Evolutionary conservation across 805 yeast genomes (phyloP).

Genomic region (Candida lessepsii): DNA sequence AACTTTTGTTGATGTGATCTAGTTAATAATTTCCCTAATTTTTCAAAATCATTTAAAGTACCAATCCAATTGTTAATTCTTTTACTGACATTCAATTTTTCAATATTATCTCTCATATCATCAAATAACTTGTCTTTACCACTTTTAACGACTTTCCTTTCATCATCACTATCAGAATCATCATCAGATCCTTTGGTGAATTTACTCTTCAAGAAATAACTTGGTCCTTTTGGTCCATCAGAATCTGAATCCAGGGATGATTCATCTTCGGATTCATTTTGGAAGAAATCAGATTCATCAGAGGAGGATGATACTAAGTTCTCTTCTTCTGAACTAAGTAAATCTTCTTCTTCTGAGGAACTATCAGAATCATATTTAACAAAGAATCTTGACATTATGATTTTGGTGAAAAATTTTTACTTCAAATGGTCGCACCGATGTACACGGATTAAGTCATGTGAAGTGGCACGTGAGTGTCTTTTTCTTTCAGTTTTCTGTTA

Average conservation of each 20-base stretch:
- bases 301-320: constrained; percentile 48
- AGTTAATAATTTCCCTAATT: constrained; percentile 60
- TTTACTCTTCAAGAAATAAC: constrained; percentile 53
- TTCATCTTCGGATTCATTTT: constrained; percentile 28
- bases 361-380: constrained; percentile 59
- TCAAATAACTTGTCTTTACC: constrained; percentile 91
- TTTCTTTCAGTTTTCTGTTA: too few relatives aligned
- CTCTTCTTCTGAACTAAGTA: constrained; percentile 53
- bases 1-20: constrained; percentile 76
- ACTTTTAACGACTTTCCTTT: constrained; percentile 82
- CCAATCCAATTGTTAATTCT: constrained; percentile 77
- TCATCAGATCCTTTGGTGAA: constrained; percentile 45
- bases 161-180: constrained; percentile 66
- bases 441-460: constrained; percentile 1
- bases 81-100: constrained; percentile 65
- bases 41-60: constrained; percentile 76
- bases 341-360: constrained; percentile 51
- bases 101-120: constrained; percentile 70
- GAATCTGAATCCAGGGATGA: constrained; percentile 34
- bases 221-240: constrained; percentile 46
- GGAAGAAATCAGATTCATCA: constrained; percentile 53
- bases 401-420: constrained; percentile 1
- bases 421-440: neutral
- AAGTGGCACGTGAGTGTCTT: neutral
- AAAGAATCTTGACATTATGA: constrained; percentile 87